phyloP scores from a whole-genome alignment of 1,284 basidiomycete species.

The Cryptococcus wingfieldii region DNA sequence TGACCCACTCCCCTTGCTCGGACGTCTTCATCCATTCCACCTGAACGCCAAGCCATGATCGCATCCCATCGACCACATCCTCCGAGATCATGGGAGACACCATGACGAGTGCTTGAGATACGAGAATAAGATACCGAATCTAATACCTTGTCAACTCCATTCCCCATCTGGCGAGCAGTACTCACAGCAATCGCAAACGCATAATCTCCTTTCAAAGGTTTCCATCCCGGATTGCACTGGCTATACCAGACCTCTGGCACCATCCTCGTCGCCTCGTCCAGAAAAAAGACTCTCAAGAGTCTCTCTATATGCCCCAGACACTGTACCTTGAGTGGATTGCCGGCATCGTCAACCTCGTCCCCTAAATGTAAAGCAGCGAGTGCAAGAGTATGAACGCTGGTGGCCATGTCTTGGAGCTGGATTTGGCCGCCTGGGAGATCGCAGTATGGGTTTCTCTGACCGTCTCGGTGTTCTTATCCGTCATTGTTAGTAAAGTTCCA shows the following conservation, averaged over 20 bases:
- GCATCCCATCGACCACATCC: constrained; percentile 2
- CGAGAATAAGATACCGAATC: constrained; percentile 30
- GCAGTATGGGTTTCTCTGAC: constrained; percentile 12
- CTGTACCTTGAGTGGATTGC: not conserved
- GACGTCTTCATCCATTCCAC: constrained; percentile 25
- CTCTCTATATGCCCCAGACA: constrained; percentile 11
- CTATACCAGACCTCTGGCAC: constrained; percentile 29
- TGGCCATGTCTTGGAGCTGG: constrained; percentile 24
- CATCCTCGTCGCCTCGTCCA: constrained; percentile 30
- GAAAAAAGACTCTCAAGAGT: constrained; percentile 29
- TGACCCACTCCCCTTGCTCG: constrained; percentile 23
- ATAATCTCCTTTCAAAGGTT: constrained; percentile 22
- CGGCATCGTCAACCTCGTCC: not conserved
- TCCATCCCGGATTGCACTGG: constrained; percentile 25
- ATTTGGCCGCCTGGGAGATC: constrained; percentile 27
- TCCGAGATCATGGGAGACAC: constrained; percentile 1
- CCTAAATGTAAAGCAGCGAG: constrained; percentile 14
- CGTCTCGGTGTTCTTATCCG: not conserved
- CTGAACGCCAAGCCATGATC: constrained; percentile 23
- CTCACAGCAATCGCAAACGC: constrained; percentile 33
- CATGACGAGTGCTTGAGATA: constrained; percentile 12
- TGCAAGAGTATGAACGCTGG: constrained; percentile 20
- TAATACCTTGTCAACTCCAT: not conserved
- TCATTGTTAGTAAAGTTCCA: not conserved
- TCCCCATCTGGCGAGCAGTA: not conserved